phyloP scores from a whole-genome alignment of 2,329 filamentous ascomycete species.

The Penicillium sp. region DNA sequence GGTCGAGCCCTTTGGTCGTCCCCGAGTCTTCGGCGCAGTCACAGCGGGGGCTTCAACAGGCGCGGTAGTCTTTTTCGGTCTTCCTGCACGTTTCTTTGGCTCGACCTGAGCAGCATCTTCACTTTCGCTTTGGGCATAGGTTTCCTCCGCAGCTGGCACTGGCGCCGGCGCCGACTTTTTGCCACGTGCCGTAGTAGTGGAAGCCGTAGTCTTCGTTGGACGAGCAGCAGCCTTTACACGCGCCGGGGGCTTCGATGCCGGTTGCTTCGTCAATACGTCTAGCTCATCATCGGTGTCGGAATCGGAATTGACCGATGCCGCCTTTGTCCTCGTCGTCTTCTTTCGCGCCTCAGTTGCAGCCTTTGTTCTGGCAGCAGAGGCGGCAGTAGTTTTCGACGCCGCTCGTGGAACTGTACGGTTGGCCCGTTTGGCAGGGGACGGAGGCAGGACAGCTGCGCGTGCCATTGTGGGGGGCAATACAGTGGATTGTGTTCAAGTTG shows the following conservation, averaged over 20 bases:
- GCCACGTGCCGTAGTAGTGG: conserved; percentile 3
- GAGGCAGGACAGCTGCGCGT: conserved; percentile 28
- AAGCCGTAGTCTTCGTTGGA: conserved; percentile 14
- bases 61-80: conserved; percentile 23
- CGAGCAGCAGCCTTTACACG: conserved; percentile 17
- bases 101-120: conserved; percentile 7
- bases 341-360: conserved; percentile 20
- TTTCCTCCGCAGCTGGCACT: not conserved
- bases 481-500: conserved; percentile 5
- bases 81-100: conserved; percentile 25
- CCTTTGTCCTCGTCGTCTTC: conserved; percentile 6
- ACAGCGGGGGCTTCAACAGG: conserved; percentile 17
- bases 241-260: conserved; percentile 11
- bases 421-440: conserved; percentile 24
- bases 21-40: conserved; percentile 29
- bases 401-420: conserved; percentile 20
- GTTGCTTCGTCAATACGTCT: conserved; percentile 21
- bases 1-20: conserved; percentile 32
- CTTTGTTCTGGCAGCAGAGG: conserved; percentile 13
- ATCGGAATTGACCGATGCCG: conserved; percentile 12
- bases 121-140: conserved; percentile 5
- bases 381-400: conserved; percentile 13
- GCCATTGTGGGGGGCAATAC: conserved; percentile 20
- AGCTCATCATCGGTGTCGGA: conserved; percentile 30
- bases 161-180: conserved; percentile 15